A percentile compares a stretch with the other conserved stretches of the same genome.
These are phyloP conservation scores for Phialophora tarda DNA, from an alignment of 2,329 filamentous ascomycete species.

Conservation along the genomic window DNA sequence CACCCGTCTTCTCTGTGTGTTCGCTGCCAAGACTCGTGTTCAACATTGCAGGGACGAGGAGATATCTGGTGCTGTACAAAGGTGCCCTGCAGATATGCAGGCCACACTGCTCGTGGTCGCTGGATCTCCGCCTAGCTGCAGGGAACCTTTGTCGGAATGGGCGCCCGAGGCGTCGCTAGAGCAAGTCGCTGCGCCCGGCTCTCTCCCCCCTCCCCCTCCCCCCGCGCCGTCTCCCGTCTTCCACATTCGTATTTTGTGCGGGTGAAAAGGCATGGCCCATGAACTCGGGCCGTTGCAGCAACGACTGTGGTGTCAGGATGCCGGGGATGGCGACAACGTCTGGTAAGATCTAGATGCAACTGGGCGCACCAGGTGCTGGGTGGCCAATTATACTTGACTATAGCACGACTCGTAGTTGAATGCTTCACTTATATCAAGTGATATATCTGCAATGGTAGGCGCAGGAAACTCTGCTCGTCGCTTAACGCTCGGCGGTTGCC, in stretches of 20 bases:
- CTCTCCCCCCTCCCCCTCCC: neutral
- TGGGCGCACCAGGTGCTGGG: neutral
- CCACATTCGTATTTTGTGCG: neutral
- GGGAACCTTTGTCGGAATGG: conserved; percentile 5
- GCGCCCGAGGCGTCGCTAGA: neutral
- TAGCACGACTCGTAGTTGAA: neutral
- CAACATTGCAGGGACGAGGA: neutral
- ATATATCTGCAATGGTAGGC: neutral
- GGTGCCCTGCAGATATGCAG: conserved; percentile 5
- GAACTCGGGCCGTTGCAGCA: neutral
- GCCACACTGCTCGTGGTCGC: neutral
- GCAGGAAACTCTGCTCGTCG: neutral
- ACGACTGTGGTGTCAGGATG: neutral
- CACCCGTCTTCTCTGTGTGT: too few relatives aligned
- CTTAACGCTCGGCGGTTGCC: conserved; percentile 4
- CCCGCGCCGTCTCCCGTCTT: neutral
- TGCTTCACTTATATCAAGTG: neutral
- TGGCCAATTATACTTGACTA: neutral
- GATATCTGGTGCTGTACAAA: neutral
- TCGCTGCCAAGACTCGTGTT: neutral
- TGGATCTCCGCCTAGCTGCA: neutral
- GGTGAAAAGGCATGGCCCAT: neutral
- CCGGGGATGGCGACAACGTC: neutral
- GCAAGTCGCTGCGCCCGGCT: neutral
- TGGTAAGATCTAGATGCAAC: neutral